phyloP scores from a whole-genome alignment of 176 grass and related monocot genomes.

The Tuctoria greenei region DNA sequence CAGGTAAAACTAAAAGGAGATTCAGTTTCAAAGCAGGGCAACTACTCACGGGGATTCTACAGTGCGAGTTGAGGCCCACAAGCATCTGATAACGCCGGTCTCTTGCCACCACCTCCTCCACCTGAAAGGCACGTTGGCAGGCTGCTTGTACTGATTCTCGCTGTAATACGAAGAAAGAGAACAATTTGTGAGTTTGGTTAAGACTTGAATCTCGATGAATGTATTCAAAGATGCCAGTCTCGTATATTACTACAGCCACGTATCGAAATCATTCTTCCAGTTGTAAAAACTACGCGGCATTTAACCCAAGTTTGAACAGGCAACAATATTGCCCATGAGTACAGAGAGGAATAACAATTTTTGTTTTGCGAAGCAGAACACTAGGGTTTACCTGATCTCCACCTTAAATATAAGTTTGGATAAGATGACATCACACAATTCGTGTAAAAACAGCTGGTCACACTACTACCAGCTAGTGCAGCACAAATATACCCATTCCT shows the following conservation, averaged over 20 bases:
- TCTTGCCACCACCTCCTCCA: conserved; percentile 61
- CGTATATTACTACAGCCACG: neutral
- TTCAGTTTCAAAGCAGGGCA: conserved; percentile 8
- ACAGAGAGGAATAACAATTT: too few relatives aligned
- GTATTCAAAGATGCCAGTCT: neutral
- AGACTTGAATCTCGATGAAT: neutral
- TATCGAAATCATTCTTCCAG: neutral
- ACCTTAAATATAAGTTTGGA: too few relatives aligned
- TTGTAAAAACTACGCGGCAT: neutral
- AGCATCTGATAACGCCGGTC: conserved; percentile 61
- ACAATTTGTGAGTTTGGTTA: neutral
- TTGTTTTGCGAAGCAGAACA: too few relatives aligned
- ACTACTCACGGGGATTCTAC: conserved; percentile 57
- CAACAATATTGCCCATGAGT: neutral
- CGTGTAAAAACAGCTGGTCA: neutral
- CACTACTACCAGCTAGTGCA: neutral
- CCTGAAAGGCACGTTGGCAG: conserved; percentile 41
- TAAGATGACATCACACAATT: too few relatives aligned
- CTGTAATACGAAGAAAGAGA: conserved; percentile 12
- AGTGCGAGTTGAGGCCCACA: conserved; percentile 57
- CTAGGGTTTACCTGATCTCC: too few relatives aligned
- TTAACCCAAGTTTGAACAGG: neutral
- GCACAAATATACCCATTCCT: conserved; percentile 10
- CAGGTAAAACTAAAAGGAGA: neutral
- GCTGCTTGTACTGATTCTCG: conserved; percentile 35